Percentiles rank a stretch among this genome's conserved stretches.
phyloP scores from a whole-genome alignment of 768 basidiomycete species.

The Suillus fuscotomentosus region DNA sequence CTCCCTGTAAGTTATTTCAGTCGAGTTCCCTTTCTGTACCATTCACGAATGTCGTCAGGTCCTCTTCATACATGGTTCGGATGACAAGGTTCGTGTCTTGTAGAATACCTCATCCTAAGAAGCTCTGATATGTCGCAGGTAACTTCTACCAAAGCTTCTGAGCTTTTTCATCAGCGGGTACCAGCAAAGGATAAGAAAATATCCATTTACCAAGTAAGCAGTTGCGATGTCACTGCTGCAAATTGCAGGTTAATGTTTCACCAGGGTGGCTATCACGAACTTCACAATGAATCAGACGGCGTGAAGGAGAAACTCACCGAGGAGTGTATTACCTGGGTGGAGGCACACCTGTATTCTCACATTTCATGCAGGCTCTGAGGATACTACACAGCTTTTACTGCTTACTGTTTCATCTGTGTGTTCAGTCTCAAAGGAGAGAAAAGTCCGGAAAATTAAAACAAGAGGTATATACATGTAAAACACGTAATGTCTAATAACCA shows the following conservation, averaged over 20 bases:
- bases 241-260: not conserved
- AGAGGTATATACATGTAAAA: slow-evolving; percentile 7
- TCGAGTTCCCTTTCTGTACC: slow-evolving; percentile 8
- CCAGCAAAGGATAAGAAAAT: slow-evolving; percentile 53
- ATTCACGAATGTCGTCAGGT: slow-evolving; percentile 37
- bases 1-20: slow-evolving; percentile 51
- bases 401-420: not conserved
- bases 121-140: slow-evolving; percentile 36
- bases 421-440: not conserved
- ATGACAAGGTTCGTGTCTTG: slow-evolving; percentile 46
- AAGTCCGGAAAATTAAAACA: not conserved
- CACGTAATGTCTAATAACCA: slow-evolving; percentile 62
- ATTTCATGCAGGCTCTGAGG: slow-evolving; percentile 22
- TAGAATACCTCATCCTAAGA: not conserved
- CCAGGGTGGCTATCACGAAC: slow-evolving; percentile 74
- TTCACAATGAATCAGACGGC: slow-evolving; percentile 70
- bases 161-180: slow-evolving; percentile 53
- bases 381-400: not conserved
- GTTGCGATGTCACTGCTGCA: not conserved
- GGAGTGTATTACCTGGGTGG: slow-evolving; percentile 53
- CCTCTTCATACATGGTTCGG: slow-evolving; percentile 61
- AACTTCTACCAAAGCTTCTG: slow-evolving; percentile 51
- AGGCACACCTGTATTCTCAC: slow-evolving; percentile 20
- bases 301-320: slow-evolving; percentile 60
- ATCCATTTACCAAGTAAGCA: slow-evolving; percentile 35